phyloP scores from a whole-genome alignment of 371 early-diverging fungal genomes.

The Syncephalastrum sp. region DNA sequence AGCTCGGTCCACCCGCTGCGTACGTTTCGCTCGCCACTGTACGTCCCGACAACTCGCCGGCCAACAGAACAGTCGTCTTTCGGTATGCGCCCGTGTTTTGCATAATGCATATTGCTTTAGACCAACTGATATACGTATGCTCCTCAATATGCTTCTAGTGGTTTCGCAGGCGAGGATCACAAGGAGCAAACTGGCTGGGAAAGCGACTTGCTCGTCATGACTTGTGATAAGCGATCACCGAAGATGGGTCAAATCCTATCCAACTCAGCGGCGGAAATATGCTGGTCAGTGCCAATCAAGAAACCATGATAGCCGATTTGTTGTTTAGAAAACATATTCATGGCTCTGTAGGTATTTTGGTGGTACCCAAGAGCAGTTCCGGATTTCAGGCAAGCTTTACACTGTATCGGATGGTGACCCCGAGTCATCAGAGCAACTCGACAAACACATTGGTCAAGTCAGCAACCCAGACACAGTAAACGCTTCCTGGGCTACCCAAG shows the following conservation, averaged over 20 bases:
- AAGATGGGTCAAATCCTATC: conserved; percentile 36
- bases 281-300: conserved; percentile 28
- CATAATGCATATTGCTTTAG: background rate
- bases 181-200: conserved; percentile 34
- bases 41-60: conserved; percentile 32
- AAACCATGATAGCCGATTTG: no score
- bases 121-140: background rate
- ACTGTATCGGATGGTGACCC: background rate
- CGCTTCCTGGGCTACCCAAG: background rate
- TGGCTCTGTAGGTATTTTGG: conserved; percentile 29
- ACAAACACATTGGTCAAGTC: background rate
- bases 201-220: conserved; percentile 39
- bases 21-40: conserved; percentile 45
- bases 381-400: conserved; percentile 17
- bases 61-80: conserved; percentile 48
- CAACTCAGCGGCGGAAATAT: conserved; percentile 33
- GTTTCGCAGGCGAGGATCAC: conserved; percentile 47
- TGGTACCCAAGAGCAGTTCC: conserved; percentile 39
- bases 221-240: conserved; percentile 33
- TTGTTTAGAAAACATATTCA: background rate
- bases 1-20: conserved; percentile 27
- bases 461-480: background rate
- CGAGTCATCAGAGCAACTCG: background rate
- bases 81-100: conserved; percentile 7
- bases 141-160: conserved; percentile 14